Evolutionary conservation across 1,284 basidiomycete genomes (phyloP), one percentile per base, ranked within the genome.

Genomic region (Takashimella tepidaria): DNA sequence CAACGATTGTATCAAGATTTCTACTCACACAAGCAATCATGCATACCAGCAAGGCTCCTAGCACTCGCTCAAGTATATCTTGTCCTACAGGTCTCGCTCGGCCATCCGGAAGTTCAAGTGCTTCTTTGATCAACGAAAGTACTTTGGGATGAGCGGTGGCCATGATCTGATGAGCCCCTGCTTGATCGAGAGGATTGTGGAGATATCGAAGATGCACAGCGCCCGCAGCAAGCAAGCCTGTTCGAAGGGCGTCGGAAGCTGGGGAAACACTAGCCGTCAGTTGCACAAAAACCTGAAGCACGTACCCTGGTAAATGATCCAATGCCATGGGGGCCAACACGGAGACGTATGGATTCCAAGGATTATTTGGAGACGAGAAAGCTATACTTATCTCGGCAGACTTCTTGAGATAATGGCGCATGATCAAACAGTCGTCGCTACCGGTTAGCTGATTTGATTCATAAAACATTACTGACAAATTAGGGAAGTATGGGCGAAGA

Each of bases 321-420:
- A 72, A 72, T 0, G 68, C 68, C 13, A 69, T 54, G 10, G 68
- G 63, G 2, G 68, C 68, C 44, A 69, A 64, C 1, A 69, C 49
- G 3, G 48, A 53, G 22, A 72, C 49, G 68, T 67, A 72, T 3
- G 70, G 70, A 53, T 72, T 72, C 64, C 66, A 69, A 0, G 67
- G 62, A 37, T 53, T 54, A 20, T 52, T 49, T 2, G 53, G 49
- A 3, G 57, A 61, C 45, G 68, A 66, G 45, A 67, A 63, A 3
- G 70, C 70, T 27, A 70, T 61, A 49, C 67, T 69, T 47, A 70
- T 62, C 23, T 66, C 61, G 5, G 67, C 63, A 1, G 68, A 67
- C 24, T 64, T 55, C 1, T 58, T 54, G 10, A 72, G 60, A 51
- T 69, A 72, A 48, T 72, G 70, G 8, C 65, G 66, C 41, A 72